Base-by-base conservation (phyloP, 257 asterid species). In the Gentiana dahurica region DNA sequence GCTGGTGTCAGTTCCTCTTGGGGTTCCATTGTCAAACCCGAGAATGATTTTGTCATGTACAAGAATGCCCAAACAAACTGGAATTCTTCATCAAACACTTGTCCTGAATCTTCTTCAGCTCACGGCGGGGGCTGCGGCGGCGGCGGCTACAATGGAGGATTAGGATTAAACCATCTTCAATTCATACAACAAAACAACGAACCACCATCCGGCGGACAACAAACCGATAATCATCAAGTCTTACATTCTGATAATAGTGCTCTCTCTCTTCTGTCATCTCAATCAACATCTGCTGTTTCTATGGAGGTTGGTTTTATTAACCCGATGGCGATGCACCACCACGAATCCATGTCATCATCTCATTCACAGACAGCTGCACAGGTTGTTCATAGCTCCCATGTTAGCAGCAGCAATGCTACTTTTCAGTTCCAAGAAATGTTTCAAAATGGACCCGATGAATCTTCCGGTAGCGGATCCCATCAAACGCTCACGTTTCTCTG, bases 241-340 rank as follows among this genome's bases (percentile, higher is more conserved):
- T 73, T 71, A 56, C 79, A 69, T 60, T 70, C 84, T 11, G 79
- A 75, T 75, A 24, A 24, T 24, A 77, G 86, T 86, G 97, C 94
- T 86, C 95, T 86, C 97, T 86, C 97, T 89, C 97, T 89, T 89
- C 97, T 89, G 97, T 89, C 97, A 89, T 77, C 46, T 41, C 46
- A 10, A 10, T 5, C 94, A 47, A 75, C 78, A 15, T 71, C 82
- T 43, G 50, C 81, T 63, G 67, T 62, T 60, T 70, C 81, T 36
- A 65, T 77, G 80, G 84, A 81, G 75, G 70, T 83, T 15, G 76
- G 81, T 69, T 69, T 75, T 50, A 73, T 5, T 10, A 41, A 60
- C 73, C 75, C 65, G 62, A 54, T 64, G 56, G 66, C 66, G 74
- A 24, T 24, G 24, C 24, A 24, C 24, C 77, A 74, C 57, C 69